Evolutionary conservation across 441 rosid species (phyloP).

Genomic region (Euphorbia schlechtendalii): DNA sequence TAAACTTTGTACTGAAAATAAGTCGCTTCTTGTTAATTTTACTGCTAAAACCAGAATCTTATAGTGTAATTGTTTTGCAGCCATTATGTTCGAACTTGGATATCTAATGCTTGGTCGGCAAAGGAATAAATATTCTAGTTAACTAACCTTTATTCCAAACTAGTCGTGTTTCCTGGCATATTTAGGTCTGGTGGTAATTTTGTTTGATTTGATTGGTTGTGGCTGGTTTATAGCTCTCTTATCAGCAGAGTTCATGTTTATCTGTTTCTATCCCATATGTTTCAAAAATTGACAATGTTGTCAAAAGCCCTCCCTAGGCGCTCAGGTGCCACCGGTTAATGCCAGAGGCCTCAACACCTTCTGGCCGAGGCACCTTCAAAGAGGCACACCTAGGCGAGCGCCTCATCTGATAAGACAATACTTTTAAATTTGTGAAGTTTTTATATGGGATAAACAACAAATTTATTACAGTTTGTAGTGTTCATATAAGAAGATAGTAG

Average conservation of each 20-base stretch:
- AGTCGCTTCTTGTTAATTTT: background rate
- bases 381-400: no score
- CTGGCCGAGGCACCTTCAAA: no score
- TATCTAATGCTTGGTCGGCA: background rate
- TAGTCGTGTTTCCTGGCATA: background rate
- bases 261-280: background rate
- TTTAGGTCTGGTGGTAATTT: background rate
- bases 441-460: no score
- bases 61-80: background rate
- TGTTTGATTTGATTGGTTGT: background rate
- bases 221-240: background rate
- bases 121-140: background rate
- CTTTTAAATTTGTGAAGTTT: no score
- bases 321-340: no score
- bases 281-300: background rate
- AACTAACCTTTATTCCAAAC: background rate
- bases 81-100: conserved; percentile 1
- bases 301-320: no score
- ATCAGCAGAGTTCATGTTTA: background rate
- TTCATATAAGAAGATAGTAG: no score
- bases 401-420: no score
- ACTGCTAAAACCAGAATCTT: background rate
- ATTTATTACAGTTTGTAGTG: no score
- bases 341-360: no score
- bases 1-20: background rate